Evolutionary conservation across 805 yeast genomes (phyloP), one percentile per base, ranked within the genome.

Genomic region (Starmerella vaccinii): DNA sequence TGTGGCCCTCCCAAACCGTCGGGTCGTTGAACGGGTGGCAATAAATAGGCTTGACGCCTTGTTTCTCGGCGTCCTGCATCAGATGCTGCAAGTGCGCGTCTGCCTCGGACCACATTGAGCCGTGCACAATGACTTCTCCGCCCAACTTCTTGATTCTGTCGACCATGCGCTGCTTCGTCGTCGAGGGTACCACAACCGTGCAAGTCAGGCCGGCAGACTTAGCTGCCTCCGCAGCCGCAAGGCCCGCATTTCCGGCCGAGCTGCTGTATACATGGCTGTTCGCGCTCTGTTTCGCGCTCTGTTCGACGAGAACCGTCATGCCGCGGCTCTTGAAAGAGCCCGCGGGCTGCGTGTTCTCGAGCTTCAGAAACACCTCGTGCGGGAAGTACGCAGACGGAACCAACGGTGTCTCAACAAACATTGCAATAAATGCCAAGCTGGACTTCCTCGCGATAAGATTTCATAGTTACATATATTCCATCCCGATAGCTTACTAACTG

Each of bases 201-300:
- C 82, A 77, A 1, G 60, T 62, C 8, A 49, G 38, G 2, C 81
- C 81, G 62, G 83, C 69, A 47, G 77, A 75, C 50, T 76, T 77
- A 3, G 96, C 95, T 16, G 95, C 84, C 63, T 69, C 85, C 0
- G 97, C 97, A 16, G 88, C 95, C 55, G 97, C 97, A 61, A 88
- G 90, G 2, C 97, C 97, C 55, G 94, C 97, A 65, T 90, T 90
- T 34, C 97, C 97, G 4, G 96, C 97, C 18, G 95, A 86, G 46
- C 57, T 46, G 12, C 59, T 51, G 60, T 95, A 87, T 0, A 95
- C 94, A 66, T 85, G 83, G 57, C 88, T 60, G 45, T 62, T 63
- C 2, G 57, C 54, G 21, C 42, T 24, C 4, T 49, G 51, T 46
- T 35, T 43, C 87, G 90, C 40, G 70, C 69, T 26, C 4, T 33